Evolutionary conservation across 345 rosid species (phyloP).

Genomic region (Durio zibethinus): DNA sequence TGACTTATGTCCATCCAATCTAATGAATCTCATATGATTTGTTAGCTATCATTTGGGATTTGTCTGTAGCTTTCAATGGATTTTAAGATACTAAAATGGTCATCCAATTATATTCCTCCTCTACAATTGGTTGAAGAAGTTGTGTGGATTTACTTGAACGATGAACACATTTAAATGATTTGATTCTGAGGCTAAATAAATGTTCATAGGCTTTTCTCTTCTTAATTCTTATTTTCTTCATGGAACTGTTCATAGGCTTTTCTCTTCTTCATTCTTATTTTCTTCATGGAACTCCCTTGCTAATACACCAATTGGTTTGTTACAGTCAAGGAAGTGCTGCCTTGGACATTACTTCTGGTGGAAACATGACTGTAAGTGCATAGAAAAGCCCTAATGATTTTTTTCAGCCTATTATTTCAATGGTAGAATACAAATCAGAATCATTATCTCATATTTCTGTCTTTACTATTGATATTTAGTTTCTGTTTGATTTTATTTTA

Average conservation of each 20-base stretch:
- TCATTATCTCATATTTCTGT: background rate
- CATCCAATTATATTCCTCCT: background rate
- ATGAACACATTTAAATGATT: slow-evolving; percentile 10
- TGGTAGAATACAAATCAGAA: background rate
- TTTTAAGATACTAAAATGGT: background rate
- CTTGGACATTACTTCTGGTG: slow-evolving; percentile 74
- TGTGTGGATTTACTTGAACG: background rate
- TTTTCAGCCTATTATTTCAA: background rate
- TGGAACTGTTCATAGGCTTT: slow-evolving; percentile 15
- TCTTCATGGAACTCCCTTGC: slow-evolving; percentile 15
- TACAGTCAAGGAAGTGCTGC: slow-evolving; percentile 76
- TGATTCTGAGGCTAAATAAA: slow-evolving; percentile 5
- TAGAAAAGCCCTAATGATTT: background rate
- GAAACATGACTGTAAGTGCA: slow-evolving; percentile 68
- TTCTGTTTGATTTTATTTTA: background rate
- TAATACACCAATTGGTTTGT: slow-evolving; percentile 20
- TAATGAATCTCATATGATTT: background rate
- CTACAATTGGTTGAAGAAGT: background rate
- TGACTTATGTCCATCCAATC: background rate
- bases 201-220: background rate
- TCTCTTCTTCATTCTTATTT: background rate
- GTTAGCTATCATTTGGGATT: background rate
- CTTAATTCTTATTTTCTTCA: slow-evolving; percentile 3
- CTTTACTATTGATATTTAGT: background rate
- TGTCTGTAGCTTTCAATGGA: background rate